Percentiles rank a stretch among this genome's conserved stretches.
Evolutionary conservation across 2,329 filamentous ascomycete species (phyloP).

Genomic region (Ophiostoma quercus): DNA sequence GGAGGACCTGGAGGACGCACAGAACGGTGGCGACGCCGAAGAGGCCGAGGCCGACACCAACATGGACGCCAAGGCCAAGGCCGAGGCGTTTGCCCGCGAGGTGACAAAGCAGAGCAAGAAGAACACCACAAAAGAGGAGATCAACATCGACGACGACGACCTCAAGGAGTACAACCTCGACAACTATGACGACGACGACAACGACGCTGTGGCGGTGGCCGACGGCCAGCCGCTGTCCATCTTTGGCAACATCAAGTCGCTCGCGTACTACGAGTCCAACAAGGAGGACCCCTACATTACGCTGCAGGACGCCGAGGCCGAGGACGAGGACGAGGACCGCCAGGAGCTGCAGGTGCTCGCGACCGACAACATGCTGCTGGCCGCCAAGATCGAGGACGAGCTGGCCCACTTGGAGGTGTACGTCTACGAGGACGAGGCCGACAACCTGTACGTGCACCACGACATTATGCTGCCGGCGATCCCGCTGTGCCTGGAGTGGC

Average conservation of each 20-base stretch:
- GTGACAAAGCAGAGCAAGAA: constrained; percentile 29
- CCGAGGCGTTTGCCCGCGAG: constrained; percentile 17
- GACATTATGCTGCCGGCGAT: constrained; percentile 99
- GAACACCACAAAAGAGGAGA: constrained; percentile 29
- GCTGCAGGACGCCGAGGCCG: constrained; percentile 60
- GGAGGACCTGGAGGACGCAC: constrained; percentile 72
- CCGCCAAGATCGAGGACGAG: constrained; percentile 93
- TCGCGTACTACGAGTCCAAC: constrained; percentile 91
- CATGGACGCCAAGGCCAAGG: constrained; percentile 23
- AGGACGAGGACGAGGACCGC: constrained; percentile 76
- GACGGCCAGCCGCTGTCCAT: constrained; percentile 67
- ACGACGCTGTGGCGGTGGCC: constrained; percentile 45
- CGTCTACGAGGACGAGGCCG: constrained; percentile 89
- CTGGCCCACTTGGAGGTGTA: constrained; percentile 95
- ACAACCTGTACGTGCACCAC: constrained; percentile 98
- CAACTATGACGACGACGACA: constrained; percentile 81
- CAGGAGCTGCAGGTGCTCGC: constrained; percentile 90
- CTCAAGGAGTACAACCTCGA: constrained; percentile 95
- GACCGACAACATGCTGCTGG: constrained; percentile 86
- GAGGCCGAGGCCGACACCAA: constrained; percentile 28
- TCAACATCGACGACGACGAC: constrained; percentile 68
- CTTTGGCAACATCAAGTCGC: constrained; percentile 90
- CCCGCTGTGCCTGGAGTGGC: constrained; percentile 90
- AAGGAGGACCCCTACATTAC: constrained; percentile 97
- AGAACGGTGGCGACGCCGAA: constrained; percentile 32